Percentiles rank a stretch among this genome's conserved stretches.
Evolutionary conservation across 257 asterid genomes (phyloP).

Genomic region (Solanum dulcamara): DNA sequence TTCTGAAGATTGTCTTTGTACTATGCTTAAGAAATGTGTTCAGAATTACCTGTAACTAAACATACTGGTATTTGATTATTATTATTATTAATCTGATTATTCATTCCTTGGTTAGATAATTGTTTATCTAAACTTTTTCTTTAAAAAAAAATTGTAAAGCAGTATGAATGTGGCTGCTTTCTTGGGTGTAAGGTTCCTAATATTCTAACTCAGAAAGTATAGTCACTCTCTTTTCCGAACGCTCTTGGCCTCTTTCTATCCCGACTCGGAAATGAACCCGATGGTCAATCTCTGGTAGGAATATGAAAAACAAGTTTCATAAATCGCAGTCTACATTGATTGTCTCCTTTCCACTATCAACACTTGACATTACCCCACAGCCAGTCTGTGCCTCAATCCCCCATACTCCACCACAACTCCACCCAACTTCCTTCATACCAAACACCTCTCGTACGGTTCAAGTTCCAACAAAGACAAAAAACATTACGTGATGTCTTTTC

Average conservation of each 20-base stretch:
- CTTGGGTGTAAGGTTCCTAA: not conserved
- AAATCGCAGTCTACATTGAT: too few species aligned
- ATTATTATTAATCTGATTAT: not conserved
- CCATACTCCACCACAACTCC: too few species aligned
- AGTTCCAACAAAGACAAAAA: not conserved
- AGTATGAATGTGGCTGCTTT: too few species aligned
- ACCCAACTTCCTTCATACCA: not conserved
- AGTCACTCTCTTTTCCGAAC: too few species aligned
- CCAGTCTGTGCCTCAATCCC: too few species aligned
- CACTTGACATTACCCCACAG: too few species aligned
- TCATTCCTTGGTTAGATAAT: not conserved
- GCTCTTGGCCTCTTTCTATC: not conserved
- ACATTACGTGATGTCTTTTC: not conserved
- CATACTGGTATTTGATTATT: not conserved
- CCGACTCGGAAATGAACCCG: not conserved
- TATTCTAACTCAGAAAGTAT: not conserved
- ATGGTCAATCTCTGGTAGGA: not conserved
- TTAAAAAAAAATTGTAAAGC: too few species aligned
- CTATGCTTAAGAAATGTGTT: not conserved
- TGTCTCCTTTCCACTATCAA: too few species aligned
- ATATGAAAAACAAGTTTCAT: too few species aligned
- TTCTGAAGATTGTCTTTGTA: not conserved
- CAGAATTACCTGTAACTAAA: not conserved
- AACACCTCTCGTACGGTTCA: not conserved
- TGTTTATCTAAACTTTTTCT: not conserved